Base-by-base conservation (phyloP, 257 asterid genomes). In the Primulina tabacum region DNA sequence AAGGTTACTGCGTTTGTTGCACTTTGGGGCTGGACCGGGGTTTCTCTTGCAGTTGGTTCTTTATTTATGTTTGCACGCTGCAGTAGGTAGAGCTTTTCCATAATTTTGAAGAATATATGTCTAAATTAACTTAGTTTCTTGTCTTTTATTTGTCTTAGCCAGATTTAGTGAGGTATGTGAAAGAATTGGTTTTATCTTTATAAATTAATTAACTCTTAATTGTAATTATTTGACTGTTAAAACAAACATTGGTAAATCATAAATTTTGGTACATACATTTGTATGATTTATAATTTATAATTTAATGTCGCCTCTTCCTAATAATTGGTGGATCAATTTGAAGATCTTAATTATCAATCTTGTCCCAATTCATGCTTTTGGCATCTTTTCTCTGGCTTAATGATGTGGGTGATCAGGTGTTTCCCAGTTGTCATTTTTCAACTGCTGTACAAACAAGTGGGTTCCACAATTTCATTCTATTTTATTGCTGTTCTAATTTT, bases 21-120 rank as follows among this genome's bases (percentile, higher is more conserved):
- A 76, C 92, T 93, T 79, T 93, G 97, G 97, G 96, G 96, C 58
- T 93, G 97, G 99, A 78, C 84, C 21, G 92, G 73, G 18, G 90
- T 89, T 80, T 89, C 96, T 72, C 71, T 88, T 64, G 89, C 88
- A 70, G 80, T 93, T 81, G 89, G 74, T 58, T 79, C 97, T 18
- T 83, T 93, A 67, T 58, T 93, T 72, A 85, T 89, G 96, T 75
- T 90, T 26, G 81, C 72, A 60, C 96, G 85, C 35, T 89, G 96
- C 83, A 86, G 95, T 73, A 90, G 99, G 97, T 90, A 83, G 69
- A 64, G 68, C 52, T 79, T 71, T 71, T 62, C 55, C 72, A 55
- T 71, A 72, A 26, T 70, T 32, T 53, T 43, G 5, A 61, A 66
- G 26, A 38, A 65, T 76, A 65, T 43, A 8, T 58, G n/a, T 55